A percentile compares a stretch with the other conserved stretches of the same genome.
Evolutionary conservation across 2,329 filamentous ascomycete species (phyloP).

Genomic region (Rutstroemia sydowiana): DNA sequence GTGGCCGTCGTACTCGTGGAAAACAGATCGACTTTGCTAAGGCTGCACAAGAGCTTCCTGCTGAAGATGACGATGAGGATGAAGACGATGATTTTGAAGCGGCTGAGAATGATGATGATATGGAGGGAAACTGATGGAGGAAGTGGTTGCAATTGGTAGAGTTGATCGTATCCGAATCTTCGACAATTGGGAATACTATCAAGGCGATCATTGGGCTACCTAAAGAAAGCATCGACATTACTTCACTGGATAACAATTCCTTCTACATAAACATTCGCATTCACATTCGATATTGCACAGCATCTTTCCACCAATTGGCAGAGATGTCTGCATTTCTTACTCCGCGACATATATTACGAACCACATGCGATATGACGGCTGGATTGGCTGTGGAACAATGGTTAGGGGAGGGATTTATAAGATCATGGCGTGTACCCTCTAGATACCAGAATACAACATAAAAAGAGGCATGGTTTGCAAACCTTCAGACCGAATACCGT

Average conservation of each 20-base stretch:
- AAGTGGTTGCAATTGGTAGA: slow-evolving; percentile 5
- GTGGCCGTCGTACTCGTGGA: slow-evolving; percentile 80
- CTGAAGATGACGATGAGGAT: slow-evolving; percentile 71
- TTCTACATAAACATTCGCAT: slow-evolving; percentile 8
- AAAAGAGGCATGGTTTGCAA: slow-evolving; percentile 11
- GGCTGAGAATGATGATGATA: slow-evolving; percentile 59
- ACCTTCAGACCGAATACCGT: no score
- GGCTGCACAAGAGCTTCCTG: slow-evolving; percentile 71
- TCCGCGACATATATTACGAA: slow-evolving; percentile 18
- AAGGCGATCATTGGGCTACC: slow-evolving; percentile 10
- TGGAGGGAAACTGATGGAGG: slow-evolving; percentile 46
- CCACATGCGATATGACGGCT: slow-evolving; percentile 22
- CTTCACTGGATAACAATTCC: slow-evolving; percentile 14
- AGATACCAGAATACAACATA: slow-evolving; percentile 19
- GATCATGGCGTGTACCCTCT: slow-evolving; percentile 15
- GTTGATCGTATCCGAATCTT: slow-evolving; percentile 12
- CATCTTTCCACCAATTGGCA: slow-evolving; percentile 14
- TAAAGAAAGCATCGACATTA: slow-evolving; percentile 4
- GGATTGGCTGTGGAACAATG: slow-evolving; percentile 5
- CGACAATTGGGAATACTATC: slow-evolving; percentile 9
- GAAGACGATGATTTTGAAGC: slow-evolving; percentile 64
- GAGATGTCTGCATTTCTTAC: slow-evolving; percentile 9
- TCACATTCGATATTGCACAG: neutral
- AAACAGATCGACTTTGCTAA: slow-evolving; percentile 90
- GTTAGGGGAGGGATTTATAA: slow-evolving; percentile 2